A percentile compares a stretch with the other conserved stretches of the same genome.
phyloP scores from a whole-genome alignment of 768 basidiomycete genomes.

The Sarcomyxa edulis region DNA sequence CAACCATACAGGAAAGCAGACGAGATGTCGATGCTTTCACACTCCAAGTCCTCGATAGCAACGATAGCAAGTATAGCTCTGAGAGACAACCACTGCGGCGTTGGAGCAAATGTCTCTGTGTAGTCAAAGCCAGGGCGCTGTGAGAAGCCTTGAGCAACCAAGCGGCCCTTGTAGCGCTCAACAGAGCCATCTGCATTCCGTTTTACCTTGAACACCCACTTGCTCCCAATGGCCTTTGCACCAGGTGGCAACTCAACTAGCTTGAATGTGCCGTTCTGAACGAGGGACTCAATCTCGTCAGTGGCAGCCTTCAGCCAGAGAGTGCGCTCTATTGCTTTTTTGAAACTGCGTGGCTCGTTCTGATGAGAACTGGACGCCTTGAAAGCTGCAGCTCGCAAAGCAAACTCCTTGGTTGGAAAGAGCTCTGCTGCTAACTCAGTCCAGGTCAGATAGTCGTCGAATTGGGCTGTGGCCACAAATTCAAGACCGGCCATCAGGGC shows the following conservation, averaged over 20 bases:
- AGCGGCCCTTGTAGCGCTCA: slow-evolving; percentile 30
- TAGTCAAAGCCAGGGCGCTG: slow-evolving; percentile 35
- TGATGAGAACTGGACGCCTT: too few species aligned
- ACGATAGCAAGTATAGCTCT: slow-evolving; percentile 24
- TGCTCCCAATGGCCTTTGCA: slow-evolving; percentile 24
- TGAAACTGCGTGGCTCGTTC: too few species aligned
- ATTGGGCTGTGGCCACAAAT: too few species aligned
- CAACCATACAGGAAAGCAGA: slow-evolving; percentile 26
- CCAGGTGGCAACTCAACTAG: slow-evolving; percentile 26
- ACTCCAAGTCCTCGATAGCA: slow-evolving; percentile 19
- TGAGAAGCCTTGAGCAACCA: slow-evolving; percentile 35
- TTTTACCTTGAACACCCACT: slow-evolving; percentile 39
- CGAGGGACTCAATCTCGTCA: slow-evolving; percentile 20
- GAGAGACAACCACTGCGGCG: slow-evolving; percentile 14
- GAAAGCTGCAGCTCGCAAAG: too few species aligned
- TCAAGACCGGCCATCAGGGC: too few species aligned
- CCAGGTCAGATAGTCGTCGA: too few species aligned
- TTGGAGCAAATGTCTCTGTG: slow-evolving; percentile 27
- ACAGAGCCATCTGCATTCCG: slow-evolving; percentile 31
- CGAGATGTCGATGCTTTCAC: slow-evolving; percentile 27
- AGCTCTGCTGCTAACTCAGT: too few species aligned
- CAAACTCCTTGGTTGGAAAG: too few species aligned
- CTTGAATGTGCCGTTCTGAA: slow-evolving; percentile 26
- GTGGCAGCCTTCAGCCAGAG: slow-evolving; percentile 19
- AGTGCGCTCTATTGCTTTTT: too few species aligned